Evolutionary conservation across 768 basidiomycete species (phyloP).

Genomic region (Amanita phalloides): DNA sequence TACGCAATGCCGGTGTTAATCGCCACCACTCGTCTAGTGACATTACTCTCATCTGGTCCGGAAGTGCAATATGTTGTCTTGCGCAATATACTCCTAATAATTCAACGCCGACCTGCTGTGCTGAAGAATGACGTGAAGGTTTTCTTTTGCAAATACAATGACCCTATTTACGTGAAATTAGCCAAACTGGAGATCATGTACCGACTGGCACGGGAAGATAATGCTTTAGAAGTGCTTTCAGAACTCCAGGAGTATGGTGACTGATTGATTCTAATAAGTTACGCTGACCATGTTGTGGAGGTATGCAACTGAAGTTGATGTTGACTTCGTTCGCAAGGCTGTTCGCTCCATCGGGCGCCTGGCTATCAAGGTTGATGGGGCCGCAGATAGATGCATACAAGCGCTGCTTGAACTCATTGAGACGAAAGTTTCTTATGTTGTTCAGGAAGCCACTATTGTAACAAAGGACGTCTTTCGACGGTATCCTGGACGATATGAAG

Average conservation of each 20-base stretch:
- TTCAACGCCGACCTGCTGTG: slow-evolving; percentile 87
- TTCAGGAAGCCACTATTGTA: slow-evolving; percentile 95
- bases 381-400: slow-evolving; percentile 85
- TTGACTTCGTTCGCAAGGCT: slow-evolving; percentile 96
- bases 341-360: slow-evolving; percentile 94
- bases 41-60: slow-evolving; percentile 90
- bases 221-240: slow-evolving; percentile 84
- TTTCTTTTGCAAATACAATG: slow-evolving; percentile 99
- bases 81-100: slow-evolving; percentile 93
- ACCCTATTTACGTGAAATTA: slow-evolving; percentile 97
- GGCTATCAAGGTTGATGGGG: slow-evolving; percentile 92
- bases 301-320: slow-evolving; percentile 96
- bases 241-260: slow-evolving; percentile 83
- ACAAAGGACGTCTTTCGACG: slow-evolving; percentile 97
- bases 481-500: slow-evolving; percentile 95
- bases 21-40: slow-evolving; percentile 41
- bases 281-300: slow-evolving; percentile 24
- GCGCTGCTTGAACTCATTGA: slow-evolving; percentile 79
- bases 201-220: slow-evolving; percentile 89
- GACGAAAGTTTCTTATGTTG: slow-evolving; percentile 91
- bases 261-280: background rate
- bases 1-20: slow-evolving; percentile 1
- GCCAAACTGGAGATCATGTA: slow-evolving; percentile 99
- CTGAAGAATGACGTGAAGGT: slow-evolving; percentile 97
- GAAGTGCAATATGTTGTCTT: slow-evolving; percentile 98